Percentiles rank a stretch among this genome's conserved stretches.
Conservation (phyloP, 208 protist species). For the Trichomonas vaginalis region DNA sequence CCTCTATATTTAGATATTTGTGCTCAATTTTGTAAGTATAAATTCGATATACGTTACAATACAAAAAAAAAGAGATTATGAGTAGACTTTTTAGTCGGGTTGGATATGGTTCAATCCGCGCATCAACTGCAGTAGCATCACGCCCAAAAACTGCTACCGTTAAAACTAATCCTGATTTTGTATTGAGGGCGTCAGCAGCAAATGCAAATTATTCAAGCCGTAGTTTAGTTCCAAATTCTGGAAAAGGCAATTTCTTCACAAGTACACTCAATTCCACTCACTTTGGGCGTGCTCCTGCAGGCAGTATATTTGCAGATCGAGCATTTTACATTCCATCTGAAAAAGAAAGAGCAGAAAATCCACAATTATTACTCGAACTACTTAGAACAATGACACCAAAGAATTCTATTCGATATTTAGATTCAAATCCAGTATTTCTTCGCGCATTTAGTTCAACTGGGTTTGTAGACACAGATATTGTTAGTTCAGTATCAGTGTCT, state of each 20-base stretch:
- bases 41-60: too few species aligned
- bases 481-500: background rate
- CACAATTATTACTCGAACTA: background rate
- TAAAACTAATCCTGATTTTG: background rate
- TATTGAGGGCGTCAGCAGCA: background rate
- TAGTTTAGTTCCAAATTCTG: background rate
- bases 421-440: background rate
- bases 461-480: background rate
- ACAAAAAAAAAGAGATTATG: too few species aligned
- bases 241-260: background rate
- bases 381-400: slow-evolving; percentile 5
- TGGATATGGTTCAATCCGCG: background rate
- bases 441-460: background rate
- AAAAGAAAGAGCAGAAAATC: background rate
- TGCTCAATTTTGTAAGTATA: too few species aligned
- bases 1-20: too few species aligned
- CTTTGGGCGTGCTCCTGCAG: background rate
- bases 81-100: background rate
- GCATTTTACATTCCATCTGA: background rate
- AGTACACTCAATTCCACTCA: background rate
- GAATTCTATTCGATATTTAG: background rate
- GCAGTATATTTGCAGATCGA: background rate
- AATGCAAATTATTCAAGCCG: background rate
- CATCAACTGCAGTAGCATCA: background rate
- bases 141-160: background rate